Conservation (phyloP, 306 rosid species). For the Malus domestica region DNA sequence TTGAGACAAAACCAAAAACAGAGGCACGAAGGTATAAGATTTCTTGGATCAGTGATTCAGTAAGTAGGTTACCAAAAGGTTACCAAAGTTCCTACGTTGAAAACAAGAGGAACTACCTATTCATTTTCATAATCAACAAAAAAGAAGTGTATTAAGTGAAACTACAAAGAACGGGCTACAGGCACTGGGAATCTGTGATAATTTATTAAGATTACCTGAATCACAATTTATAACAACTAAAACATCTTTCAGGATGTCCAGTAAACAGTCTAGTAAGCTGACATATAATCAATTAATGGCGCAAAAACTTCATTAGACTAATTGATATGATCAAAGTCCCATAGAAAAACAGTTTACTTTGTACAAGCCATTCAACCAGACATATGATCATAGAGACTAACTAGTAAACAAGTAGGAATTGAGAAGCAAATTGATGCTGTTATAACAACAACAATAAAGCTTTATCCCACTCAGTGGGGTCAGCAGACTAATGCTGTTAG, state of each 20-base stretch:
- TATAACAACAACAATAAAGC: too few species aligned
- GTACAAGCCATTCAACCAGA: background rate
- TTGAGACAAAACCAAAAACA: background rate
- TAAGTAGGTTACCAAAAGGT: too few species aligned
- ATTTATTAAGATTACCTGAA: too few species aligned
- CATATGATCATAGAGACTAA: background rate
- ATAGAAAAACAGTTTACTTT: background rate
- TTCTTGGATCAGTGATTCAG: background rate
- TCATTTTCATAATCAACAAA: background rate
- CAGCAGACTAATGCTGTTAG: background rate
- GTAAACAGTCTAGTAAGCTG: background rate
- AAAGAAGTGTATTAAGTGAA: background rate
- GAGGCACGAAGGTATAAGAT: background rate
- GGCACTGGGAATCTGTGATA: background rate
- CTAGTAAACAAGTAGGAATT: background rate
- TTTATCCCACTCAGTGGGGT: background rate
- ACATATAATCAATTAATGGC: background rate
- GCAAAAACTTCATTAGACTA: background rate
- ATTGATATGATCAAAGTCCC: background rate
- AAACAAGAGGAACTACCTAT: background rate
- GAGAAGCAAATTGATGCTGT: background rate
- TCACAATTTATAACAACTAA: too few species aligned
- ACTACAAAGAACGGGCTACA: background rate
- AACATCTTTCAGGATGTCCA: background rate
- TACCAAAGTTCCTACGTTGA: background rate